phyloP scores from a whole-genome alignment of 2,329 filamentous ascomycete genomes.

The Diplodia intermedia region DNA sequence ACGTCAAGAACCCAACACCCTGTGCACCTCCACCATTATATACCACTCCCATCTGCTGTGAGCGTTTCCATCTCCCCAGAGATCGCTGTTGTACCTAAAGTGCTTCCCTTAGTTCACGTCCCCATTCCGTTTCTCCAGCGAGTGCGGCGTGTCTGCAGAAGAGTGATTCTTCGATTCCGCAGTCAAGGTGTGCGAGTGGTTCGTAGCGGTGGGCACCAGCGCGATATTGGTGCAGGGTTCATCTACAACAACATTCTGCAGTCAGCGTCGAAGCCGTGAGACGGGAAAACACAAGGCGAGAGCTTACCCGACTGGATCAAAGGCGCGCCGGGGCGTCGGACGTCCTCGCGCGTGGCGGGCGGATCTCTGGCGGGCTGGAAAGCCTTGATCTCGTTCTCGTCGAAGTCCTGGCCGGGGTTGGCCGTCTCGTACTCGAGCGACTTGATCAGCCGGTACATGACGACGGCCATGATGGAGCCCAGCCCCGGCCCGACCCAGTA shows the following conservation, averaged over 20 bases:
- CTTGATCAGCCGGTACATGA: conserved; percentile 51
- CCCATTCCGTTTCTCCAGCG: background rate
- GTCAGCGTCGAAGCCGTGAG: background rate
- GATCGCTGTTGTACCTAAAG: too few relatives aligned
- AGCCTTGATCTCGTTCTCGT: conserved; percentile 36
- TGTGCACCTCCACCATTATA: too few relatives aligned
- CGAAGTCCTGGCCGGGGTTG: conserved; percentile 51
- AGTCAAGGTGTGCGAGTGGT: background rate
- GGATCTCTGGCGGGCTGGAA: conserved; percentile 6
- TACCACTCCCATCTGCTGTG: too few relatives aligned
- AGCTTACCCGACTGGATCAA: background rate
- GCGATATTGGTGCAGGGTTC: background rate
- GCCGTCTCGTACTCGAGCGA: conserved; percentile 51
- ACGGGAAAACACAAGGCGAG: background rate
- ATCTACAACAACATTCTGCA: background rate
- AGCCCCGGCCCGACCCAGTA: conserved; percentile 56
- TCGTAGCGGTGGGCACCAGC: background rate
- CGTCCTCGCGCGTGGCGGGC: background rate
- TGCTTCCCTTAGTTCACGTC: background rate
- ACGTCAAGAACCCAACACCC: too few relatives aligned
- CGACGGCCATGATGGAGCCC: conserved; percentile 48
- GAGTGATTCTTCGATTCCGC: background rate
- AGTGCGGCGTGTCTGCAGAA: too few relatives aligned
- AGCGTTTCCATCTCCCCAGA: too few relatives aligned
- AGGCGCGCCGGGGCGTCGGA: background rate